These are phyloP conservation scores for Hepatocystis sp. DNA, from an alignment of 169 alveolate species.

Conservation along the genomic window DNA sequence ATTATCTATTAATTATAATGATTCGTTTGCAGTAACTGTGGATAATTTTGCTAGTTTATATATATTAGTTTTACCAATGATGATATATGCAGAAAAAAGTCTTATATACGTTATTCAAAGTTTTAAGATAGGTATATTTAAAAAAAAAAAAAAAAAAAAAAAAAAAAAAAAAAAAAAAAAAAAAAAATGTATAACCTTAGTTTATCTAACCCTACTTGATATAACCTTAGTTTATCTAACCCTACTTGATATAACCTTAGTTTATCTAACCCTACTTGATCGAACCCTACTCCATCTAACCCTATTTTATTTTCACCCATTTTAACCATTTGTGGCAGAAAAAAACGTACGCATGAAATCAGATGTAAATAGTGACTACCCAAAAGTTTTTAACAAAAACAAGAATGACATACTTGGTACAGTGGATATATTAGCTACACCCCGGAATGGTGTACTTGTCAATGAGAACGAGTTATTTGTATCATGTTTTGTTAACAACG, in stretches of 20 bases:
- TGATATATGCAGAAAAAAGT: slow-evolving; percentile 74
- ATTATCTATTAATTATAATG: slow-evolving; percentile 10
- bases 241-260: background rate
- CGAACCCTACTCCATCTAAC: background rate
- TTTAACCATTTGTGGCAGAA: slow-evolving; percentile 48
- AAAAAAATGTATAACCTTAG: background rate
- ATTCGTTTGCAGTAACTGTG: slow-evolving; percentile 19
- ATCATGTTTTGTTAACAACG: slow-evolving; percentile 62
- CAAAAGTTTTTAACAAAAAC: slow-evolving; percentile 73
- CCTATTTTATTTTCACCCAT: background rate
- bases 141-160: background rate
- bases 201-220: background rate
- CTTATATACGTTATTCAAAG: slow-evolving; percentile 72
- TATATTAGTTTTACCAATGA: slow-evolving; percentile 66
- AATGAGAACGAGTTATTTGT: slow-evolving; percentile 36
- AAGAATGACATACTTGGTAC: slow-evolving; percentile 68
- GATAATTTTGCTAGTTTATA: slow-evolving; percentile 70
- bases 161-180: too few relatives aligned
- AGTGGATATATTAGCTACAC: slow-evolving; percentile 66
- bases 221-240: background rate
- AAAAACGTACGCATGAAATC: slow-evolving; percentile 34
- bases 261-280: background rate
- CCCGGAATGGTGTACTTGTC: slow-evolving; percentile 62
- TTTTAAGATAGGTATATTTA: slow-evolving; percentile 57
- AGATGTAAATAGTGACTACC: slow-evolving; percentile 15